Percentiles rank a stretch among this genome's conserved stretches.
These are phyloP conservation scores for Kodamaea hsintzibuensis DNA, from an alignment of 805 yeast genomes.

Conservation along the genomic window DNA sequence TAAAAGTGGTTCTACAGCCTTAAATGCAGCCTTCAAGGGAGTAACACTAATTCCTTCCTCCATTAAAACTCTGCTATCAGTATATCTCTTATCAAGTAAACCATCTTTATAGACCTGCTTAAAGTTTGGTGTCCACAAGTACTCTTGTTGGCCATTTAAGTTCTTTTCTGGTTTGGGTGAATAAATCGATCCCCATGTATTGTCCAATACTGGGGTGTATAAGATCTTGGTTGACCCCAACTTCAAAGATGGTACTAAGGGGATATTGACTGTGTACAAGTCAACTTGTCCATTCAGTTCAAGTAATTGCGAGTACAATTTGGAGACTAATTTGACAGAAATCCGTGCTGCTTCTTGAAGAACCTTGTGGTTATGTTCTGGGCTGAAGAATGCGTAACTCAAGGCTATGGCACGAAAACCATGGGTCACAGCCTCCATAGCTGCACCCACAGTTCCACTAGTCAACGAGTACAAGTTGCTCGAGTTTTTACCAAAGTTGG, in stretches of 20 bases:
- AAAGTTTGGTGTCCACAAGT: conserved; percentile 85
- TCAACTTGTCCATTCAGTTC: conserved; percentile 48
- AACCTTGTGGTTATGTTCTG: conserved; percentile 48
- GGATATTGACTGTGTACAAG: conserved; percentile 81
- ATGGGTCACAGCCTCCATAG: conserved; percentile 85
- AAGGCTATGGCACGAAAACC: conserved; percentile 75
- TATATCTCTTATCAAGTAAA: conserved; percentile 40
- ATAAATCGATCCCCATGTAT: conserved; percentile 76
- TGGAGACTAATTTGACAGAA: conserved; percentile 61
- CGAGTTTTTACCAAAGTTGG: conserved; percentile 93
- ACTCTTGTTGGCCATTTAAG: conserved; percentile 44
- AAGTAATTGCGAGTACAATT: conserved; percentile 62
- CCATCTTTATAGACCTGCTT: conserved; percentile 59
- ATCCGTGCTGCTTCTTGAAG: conserved; percentile 66
- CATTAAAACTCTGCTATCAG: conserved; percentile 71
- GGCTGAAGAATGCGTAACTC: conserved; percentile 75
- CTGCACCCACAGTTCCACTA: conserved; percentile 96
- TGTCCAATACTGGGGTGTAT: conserved; percentile 79
- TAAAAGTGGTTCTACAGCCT: conserved; percentile 46
- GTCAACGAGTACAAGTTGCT: conserved; percentile 85
- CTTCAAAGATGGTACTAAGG: conserved; percentile 58
- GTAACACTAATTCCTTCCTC: conserved; percentile 59
- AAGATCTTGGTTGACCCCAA: conserved; percentile 58
- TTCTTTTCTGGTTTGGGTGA: conserved; percentile 21
- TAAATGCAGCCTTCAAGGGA: conserved; percentile 67